Evolutionary conservation across 176 grass and related monocot genomes (phyloP), one percentile per base, ranked within the genome.

Genomic region (Triticum timopheevii): DNA sequence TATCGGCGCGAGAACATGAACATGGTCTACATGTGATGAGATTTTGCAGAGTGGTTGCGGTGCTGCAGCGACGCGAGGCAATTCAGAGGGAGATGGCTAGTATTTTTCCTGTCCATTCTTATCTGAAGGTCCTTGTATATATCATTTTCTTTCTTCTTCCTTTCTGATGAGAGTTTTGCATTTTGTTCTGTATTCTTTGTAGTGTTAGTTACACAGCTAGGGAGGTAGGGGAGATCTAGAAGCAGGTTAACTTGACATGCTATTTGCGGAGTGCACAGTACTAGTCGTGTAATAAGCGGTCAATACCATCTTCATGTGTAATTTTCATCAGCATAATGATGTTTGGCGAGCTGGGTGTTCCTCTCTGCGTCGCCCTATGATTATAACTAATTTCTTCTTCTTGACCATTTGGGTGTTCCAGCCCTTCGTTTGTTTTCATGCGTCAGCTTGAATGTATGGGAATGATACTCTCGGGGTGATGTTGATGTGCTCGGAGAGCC

Each of bases 81-180:
- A 15, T 88, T 91, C 85, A 81, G 63, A 65, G 47, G 25, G 42
- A 75, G 75, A 72, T 73, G 76, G 76, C 66, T 70, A 59, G 58
- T 64, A 36, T 90, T 92, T 89, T 94, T 85, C 79, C 68, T 89
- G 73, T 56, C 80, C 80, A 78, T 83, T 79, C 79, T 88, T 81
- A 85, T 73, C 73, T 79, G 83, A 77, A 88, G 82, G 47, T 87
- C 80, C 79, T 33, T 80, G 58, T 88, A 80, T 89, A 92, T 63
- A 87, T 89, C 56, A 22, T 36, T 83, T 86, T 82, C 64, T 50
- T n/a, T 69, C 42, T 54, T 58, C 4, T 10, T 49, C 4, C 69
- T 67, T 88, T 83, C 58, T 58, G 83, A 80, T 65, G 83, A 83
- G 63, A 84, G 80, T 91, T 91, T 89, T 94, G 52, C 71, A 74